Evolutionary conservation across 2,329 filamentous ascomycete genomes (phyloP), one percentile per base, ranked within the genome.

Genomic region (Pseudomassariella vexata): DNA sequence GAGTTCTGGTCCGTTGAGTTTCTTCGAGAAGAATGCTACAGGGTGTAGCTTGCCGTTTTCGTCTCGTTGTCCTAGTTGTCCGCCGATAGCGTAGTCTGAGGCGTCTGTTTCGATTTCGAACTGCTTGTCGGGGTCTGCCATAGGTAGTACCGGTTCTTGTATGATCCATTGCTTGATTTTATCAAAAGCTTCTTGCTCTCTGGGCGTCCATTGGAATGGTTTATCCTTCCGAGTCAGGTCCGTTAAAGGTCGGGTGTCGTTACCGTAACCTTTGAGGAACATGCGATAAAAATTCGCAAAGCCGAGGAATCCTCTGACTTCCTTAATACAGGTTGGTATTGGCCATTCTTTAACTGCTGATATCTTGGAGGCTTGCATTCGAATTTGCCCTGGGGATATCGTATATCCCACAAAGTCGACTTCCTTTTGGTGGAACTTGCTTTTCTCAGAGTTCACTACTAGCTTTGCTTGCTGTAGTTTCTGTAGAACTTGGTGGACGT

Each of bases 221-320:
- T n/a, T n/a, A n/a, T n/a, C n/a, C n/a, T n/a, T n/a, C n/a, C n/a
- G n/a, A n/a, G n/a, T n/a, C n/a, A n/a, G n/a, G n/a, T n/a, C n/a
- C n/a, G n/a, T n/a, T 18, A 29, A 18, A 18, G 27, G 27, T 9
- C 15, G 11, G 6, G 7, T 18, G 7, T 16, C n/a, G 2, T 26
- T 20, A 4, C 34, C 44, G 29, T 47, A 55, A 4, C 39, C 23
- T 6, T 40, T 18, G 10, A 58, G 49, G 29, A 57, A 57, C 7
- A 38, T 21, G 5, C 48, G 35, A 37, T 59, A 58, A 34, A 52
- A 59, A 24, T 59, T 57, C 4, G 33, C 38, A 26, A 59, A 55
- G 8, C 51, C 47, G n/a, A 59, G 14, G 34, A 59, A 57, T 1
- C 24, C 32, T 37, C 45, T 40, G 3, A 49, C 42, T 12, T 39